Evolutionary conservation across 1,284 basidiomycete species (phyloP).

Genomic region (Tilletia horrida): DNA sequence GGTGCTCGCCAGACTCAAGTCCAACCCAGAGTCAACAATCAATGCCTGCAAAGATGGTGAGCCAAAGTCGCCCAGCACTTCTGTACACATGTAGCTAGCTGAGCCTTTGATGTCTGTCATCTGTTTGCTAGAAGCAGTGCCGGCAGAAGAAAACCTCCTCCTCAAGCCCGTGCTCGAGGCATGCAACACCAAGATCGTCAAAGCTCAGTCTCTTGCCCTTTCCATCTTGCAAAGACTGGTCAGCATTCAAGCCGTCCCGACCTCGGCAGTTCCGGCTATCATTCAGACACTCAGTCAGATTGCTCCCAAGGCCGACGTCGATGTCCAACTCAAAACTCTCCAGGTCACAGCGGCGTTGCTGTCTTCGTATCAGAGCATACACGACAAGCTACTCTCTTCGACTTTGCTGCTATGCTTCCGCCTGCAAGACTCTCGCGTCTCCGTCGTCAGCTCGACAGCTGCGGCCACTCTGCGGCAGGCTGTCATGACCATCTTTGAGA

Average conservation of each 20-base stretch:
- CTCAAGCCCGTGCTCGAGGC: conserved; percentile 88
- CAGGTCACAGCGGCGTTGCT: conserved; percentile 49
- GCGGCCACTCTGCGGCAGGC: conserved; percentile 92
- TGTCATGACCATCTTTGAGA: conserved; percentile 96
- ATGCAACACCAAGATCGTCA: conserved; percentile 85
- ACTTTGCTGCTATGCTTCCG: conserved; percentile 87
- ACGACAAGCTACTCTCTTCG: conserved; percentile 39
- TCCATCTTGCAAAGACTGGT: conserved; percentile 88
- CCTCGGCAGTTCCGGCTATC: conserved; percentile 24
- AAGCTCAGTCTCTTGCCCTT: conserved; percentile 86
- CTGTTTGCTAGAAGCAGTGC: not conserved
- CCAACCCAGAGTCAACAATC: conserved; percentile 34
- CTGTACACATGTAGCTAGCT: not conserved
- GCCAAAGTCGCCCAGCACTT: not conserved
- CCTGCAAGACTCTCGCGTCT: conserved; percentile 81
- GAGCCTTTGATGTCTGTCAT: not conserved
- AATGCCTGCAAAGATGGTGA: conserved; percentile 12
- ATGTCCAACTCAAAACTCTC: conserved; percentile 52
- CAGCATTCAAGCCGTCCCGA: conserved; percentile 75
- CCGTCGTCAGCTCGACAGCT: conserved; percentile 93
- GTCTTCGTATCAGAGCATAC: conserved; percentile 40
- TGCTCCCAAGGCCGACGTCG: conserved; percentile 39
- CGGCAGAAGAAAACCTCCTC: conserved; percentile 63
- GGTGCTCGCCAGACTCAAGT: conserved; percentile 34
- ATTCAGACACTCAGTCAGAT: conserved; percentile 39